phyloP scores from a whole-genome alignment of 306 rosid species.

The Lablab purpureus region DNA sequence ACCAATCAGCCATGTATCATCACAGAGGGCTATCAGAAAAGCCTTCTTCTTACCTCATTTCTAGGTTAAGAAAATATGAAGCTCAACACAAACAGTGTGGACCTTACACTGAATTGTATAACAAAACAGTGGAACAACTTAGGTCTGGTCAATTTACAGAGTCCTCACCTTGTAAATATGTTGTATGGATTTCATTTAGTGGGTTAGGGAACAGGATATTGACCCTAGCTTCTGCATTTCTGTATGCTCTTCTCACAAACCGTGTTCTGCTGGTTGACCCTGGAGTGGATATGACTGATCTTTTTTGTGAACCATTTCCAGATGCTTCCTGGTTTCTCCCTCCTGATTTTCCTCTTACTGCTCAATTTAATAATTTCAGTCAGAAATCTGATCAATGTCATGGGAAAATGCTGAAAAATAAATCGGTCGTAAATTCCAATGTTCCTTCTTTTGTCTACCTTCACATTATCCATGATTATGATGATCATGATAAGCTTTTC shows the following conservation, averaged over 20 bases:
- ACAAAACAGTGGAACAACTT: constrained; percentile 62
- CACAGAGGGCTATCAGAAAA: constrained; percentile 51
- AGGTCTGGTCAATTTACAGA: constrained; percentile 54
- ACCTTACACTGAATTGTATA: constrained; percentile 67
- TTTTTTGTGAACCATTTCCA: constrained; percentile 84
- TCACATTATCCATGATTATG: constrained; percentile 73
- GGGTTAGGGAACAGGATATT: constrained; percentile 82
- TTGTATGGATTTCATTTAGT: constrained; percentile 75
- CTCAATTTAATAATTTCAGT: constrained; percentile 52
- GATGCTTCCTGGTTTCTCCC: constrained; percentile 76
- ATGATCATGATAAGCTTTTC: constrained; percentile 79
- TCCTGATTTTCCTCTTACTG: constrained; percentile 59
- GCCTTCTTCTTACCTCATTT: constrained; percentile 68
- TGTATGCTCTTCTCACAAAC: constrained; percentile 76
- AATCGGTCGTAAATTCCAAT: constrained; percentile 34
- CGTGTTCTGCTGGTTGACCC: constrained; percentile 80
- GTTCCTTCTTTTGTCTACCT: constrained; percentile 62
- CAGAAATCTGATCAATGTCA: constrained; percentile 61
- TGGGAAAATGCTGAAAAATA: constrained; percentile 69
- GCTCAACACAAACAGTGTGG: constrained; percentile 72
- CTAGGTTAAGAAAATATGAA: constrained; percentile 69
- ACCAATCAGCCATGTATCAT: constrained; percentile 58
- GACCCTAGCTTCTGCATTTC: constrained; percentile 73
- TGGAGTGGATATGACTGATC: constrained; percentile 70
- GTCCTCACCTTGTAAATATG: constrained; percentile 61